A percentile compares a stretch with the other conserved stretches of the same genome.
phyloP scores from a whole-genome alignment of 2,329 filamentous ascomycete species.

The Myriangium duriaei region DNA sequence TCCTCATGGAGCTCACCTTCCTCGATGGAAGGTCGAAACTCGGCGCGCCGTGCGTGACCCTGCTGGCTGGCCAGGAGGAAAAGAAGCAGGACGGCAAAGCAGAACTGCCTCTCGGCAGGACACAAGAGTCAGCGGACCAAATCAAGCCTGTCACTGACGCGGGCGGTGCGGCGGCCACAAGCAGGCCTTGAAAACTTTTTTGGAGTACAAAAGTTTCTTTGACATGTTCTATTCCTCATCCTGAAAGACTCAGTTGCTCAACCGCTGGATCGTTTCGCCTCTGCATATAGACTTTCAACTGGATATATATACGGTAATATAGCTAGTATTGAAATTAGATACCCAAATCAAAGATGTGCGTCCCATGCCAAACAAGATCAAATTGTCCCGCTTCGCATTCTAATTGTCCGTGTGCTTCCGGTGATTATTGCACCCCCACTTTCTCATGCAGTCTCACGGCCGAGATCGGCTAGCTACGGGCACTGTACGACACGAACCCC shows the following conservation, averaged over 20 bases:
- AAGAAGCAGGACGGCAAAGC: conserved; percentile 9
- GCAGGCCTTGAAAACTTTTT: conserved; percentile 15
- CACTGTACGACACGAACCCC: too few species aligned
- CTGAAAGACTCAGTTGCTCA: too few species aligned
- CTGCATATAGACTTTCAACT: neutral
- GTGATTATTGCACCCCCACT: too few species aligned
- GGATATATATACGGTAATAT: too few species aligned
- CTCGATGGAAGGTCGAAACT: conserved; percentile 88
- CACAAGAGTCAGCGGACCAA: conserved; percentile 14
- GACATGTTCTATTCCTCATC: too few species aligned
- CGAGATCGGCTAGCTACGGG: too few species aligned
- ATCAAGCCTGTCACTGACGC: conserved; percentile 16
- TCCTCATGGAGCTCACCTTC: conserved; percentile 91
- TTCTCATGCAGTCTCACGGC: too few species aligned
- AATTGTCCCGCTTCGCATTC: too few species aligned
- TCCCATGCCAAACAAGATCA: too few species aligned
- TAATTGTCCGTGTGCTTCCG: too few species aligned
- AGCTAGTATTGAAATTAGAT: too few species aligned
- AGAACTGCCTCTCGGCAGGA: conserved; percentile 15
- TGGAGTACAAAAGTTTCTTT: conserved; percentile 10
- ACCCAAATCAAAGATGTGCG: too few species aligned
- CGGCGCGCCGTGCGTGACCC: conserved; percentile 66
- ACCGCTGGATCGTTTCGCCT: neutral
- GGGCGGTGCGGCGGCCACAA: conserved; percentile 15
- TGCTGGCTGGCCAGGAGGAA: conserved; percentile 53